phyloP scores from a whole-genome alignment of 106 monocot species.

The Gastrodia elata region DNA sequence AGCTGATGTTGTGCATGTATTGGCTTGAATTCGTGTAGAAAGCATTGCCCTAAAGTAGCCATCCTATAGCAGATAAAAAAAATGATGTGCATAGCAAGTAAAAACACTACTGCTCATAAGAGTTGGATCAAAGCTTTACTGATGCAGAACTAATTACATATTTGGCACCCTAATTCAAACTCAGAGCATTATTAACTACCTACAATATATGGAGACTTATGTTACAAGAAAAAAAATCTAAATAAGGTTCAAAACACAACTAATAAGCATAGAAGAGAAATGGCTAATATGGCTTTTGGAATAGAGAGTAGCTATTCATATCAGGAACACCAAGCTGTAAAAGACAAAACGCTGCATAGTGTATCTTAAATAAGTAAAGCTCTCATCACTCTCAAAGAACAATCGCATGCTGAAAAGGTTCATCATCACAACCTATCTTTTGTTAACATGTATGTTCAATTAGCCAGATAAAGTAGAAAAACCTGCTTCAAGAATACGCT shows the following conservation, averaged over 20 bases:
- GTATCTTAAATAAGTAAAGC: not conserved
- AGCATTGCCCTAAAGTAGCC: not conserved
- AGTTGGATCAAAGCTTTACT: not conserved
- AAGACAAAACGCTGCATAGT: not conserved
- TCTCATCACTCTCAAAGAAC: not conserved
- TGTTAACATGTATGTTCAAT: not conserved
- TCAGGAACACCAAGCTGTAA: no score
- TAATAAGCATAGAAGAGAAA: not conserved
- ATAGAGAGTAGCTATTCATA: not conserved
- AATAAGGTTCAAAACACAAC: no score
- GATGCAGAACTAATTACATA: not conserved
- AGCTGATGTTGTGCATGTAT: not conserved
- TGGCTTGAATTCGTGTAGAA: no score
- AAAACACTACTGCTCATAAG: not conserved
- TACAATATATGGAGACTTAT: not conserved
- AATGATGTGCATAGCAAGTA: not conserved
- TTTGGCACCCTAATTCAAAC: not conserved
- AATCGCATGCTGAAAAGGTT: not conserved
- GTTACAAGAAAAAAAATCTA: no score
- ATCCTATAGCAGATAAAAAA: not conserved
- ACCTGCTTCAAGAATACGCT: not conserved
- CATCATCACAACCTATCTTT: not conserved
- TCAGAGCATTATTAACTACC: not conserved
- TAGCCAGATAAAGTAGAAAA: not conserved
- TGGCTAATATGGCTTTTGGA: not conserved